Conservation (phyloP, 495 filamentous ascomycete genomes). For the Cudoniella acicularis region DNA sequence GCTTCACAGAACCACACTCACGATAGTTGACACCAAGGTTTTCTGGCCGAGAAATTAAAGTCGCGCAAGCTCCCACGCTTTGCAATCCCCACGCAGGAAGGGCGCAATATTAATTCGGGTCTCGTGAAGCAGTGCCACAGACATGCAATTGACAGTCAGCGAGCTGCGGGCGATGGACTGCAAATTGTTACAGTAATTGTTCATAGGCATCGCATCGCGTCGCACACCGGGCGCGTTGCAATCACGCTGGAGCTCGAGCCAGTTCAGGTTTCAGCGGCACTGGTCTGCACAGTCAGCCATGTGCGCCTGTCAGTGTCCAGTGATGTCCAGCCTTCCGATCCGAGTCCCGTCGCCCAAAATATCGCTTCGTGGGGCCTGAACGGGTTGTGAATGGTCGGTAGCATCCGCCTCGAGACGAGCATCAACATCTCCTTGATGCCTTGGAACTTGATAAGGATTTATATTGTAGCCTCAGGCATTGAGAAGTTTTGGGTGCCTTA, state of each 20-base stretch:
- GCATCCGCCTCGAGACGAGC: background rate
- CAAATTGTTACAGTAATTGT: too few species aligned
- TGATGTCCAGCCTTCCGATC: too few species aligned
- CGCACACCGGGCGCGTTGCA: background rate
- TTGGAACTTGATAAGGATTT: background rate
- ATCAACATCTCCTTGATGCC: background rate
- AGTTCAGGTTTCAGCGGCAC: background rate
- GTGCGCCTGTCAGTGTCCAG: too few species aligned
- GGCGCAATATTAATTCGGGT: background rate
- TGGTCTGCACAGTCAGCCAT: background rate
- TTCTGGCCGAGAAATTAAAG: background rate
- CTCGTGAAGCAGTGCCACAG: background rate
- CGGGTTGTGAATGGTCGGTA: background rate
- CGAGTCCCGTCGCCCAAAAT: background rate
- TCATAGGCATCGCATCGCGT: too few species aligned
- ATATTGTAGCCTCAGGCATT: background rate
- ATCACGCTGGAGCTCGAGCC: background rate
- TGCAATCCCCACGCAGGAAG: background rate
- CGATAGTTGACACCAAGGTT: background rate
- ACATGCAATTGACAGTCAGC: background rate
- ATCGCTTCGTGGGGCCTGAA: background rate
- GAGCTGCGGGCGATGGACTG: background rate
- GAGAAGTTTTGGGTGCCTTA: background rate
- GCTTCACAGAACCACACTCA: background rate
- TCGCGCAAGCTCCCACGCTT: background rate